phyloP scores from a whole-genome alignment of 2,329 filamentous ascomycete species.

The Hymenoscyphus albidus region DNA sequence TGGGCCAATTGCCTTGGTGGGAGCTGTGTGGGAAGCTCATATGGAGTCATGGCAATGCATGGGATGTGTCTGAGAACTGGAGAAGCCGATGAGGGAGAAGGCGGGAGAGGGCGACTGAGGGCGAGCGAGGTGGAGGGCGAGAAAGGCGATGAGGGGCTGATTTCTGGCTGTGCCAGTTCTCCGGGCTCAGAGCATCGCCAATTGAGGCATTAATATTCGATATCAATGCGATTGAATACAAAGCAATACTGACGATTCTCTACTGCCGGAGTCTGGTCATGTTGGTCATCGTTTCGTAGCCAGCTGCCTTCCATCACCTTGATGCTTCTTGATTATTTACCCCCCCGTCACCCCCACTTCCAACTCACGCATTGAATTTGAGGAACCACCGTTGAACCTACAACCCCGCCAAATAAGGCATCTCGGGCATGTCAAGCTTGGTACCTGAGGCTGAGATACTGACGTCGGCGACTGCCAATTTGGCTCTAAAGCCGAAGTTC shows the following conservation, averaged over 20 bases:
- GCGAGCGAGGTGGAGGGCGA: not conserved
- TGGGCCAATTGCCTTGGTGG: not conserved
- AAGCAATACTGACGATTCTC: not conserved
- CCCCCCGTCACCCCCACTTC: conserved; percentile 8
- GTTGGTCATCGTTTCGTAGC: not conserved
- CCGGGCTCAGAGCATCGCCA: too few species aligned
- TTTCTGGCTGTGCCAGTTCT: too few species aligned
- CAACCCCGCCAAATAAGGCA: conserved; percentile 14
- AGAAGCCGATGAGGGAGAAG: not conserved
- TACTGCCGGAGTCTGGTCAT: not conserved
- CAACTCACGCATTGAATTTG: not conserved
- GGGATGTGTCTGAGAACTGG: not conserved
- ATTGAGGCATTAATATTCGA: too few species aligned
- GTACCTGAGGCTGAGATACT: not conserved
- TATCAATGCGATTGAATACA: too few species aligned
- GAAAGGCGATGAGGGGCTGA: not conserved
- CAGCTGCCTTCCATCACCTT: too few species aligned
- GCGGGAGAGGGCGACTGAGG: not conserved
- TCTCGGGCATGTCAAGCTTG: conserved; percentile 2
- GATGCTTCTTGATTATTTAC: conserved; percentile 6
- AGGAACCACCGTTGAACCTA: not conserved
- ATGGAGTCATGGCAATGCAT: conserved; percentile 9
- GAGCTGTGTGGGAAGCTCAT: conserved; percentile 3
- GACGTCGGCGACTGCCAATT: not conserved
- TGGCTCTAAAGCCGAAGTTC: not conserved